phyloP scores from a whole-genome alignment of 768 basidiomycete genomes.

The Pleurotus cornucopiae region DNA sequence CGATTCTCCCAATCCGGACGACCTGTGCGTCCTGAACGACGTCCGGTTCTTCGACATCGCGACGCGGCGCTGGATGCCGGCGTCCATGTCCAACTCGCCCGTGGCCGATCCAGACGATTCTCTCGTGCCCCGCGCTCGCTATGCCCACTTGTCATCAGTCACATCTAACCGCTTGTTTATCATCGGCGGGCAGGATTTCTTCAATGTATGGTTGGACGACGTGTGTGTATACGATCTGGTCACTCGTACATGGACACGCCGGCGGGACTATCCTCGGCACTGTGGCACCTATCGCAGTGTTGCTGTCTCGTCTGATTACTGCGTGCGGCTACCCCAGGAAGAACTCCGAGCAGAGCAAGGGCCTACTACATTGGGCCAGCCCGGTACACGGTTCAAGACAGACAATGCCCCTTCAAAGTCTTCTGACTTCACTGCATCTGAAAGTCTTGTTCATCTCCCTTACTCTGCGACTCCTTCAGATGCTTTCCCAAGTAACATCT shows the following conservation, averaged over 20 bases:
- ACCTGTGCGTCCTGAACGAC: constrained; percentile 90
- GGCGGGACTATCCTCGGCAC: constrained; percentile 82
- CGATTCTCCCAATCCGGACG: constrained; percentile 66
- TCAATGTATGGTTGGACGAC: constrained; percentile 92
- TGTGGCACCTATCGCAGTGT: constrained; percentile 96
- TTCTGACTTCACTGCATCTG: constrained; percentile 51
- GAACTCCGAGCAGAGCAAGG: constrained; percentile 42
- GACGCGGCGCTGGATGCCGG: constrained; percentile 67
- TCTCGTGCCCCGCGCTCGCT: constrained; percentile 77
- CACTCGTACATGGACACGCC: constrained; percentile 71
- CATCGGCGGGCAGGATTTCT: constrained; percentile 93
- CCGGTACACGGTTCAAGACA: constrained; percentile 55
- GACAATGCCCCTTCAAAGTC: constrained; percentile 35
- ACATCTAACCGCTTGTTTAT: constrained; percentile 82
- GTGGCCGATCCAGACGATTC: constrained; percentile 28
- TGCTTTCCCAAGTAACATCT: constrained; percentile 82
- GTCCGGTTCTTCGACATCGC: constrained; percentile 84
- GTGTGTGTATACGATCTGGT: constrained; percentile 84
- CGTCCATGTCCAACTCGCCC: constrained; percentile 25
- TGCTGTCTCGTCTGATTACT: constrained; percentile 68
- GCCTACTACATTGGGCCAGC: constrained; percentile 42
- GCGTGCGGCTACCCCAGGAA: constrained; percentile 67
- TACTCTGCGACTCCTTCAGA: constrained; percentile 71
- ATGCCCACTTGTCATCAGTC: constrained; percentile 91
- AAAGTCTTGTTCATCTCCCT: constrained; percentile 65